Evolutionary conservation across 345 rosid genomes (phyloP).

Genomic region (Rhodomyrtus tomentosa): DNA sequence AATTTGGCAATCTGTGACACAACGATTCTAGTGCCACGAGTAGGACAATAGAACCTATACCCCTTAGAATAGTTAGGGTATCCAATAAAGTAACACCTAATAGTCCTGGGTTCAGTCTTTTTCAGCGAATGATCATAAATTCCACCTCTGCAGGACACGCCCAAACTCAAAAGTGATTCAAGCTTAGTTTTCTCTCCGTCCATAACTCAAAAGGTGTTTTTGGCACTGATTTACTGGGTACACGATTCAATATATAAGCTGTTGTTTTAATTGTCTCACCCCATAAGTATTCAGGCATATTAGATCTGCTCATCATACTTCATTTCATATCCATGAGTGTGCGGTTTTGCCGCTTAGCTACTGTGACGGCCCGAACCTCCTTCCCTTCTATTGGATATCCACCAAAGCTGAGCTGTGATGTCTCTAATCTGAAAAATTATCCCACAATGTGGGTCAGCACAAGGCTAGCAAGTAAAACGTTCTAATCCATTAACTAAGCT

Average conservation of each 20-base stretch:
- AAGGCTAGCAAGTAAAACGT: no score
- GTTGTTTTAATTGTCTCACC: background rate
- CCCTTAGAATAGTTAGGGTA: background rate
- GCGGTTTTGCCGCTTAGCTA: background rate
- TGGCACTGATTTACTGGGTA: background rate
- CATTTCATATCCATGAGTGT: background rate
- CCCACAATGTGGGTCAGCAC: no score
- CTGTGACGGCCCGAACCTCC: no score
- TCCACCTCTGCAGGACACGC: background rate
- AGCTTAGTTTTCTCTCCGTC: background rate
- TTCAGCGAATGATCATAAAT: background rate
- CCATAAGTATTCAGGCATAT: background rate
- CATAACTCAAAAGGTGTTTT: constrained; percentile 1
- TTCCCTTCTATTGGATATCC: no score
- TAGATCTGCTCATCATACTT: background rate
- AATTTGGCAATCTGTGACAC: background rate
- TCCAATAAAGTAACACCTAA: background rate
- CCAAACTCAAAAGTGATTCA: background rate
- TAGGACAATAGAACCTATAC: background rate
- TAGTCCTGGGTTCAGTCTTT: background rate
- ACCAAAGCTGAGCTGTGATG: no score
- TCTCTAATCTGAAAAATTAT: no score
- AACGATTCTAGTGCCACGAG: background rate
- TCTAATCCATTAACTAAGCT: no score
- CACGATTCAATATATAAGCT: background rate